Evolutionary conservation across 75 land plant genomes (phyloP), one percentile per base, ranked within the genome.

Genomic region (Picea glauca): DNA sequence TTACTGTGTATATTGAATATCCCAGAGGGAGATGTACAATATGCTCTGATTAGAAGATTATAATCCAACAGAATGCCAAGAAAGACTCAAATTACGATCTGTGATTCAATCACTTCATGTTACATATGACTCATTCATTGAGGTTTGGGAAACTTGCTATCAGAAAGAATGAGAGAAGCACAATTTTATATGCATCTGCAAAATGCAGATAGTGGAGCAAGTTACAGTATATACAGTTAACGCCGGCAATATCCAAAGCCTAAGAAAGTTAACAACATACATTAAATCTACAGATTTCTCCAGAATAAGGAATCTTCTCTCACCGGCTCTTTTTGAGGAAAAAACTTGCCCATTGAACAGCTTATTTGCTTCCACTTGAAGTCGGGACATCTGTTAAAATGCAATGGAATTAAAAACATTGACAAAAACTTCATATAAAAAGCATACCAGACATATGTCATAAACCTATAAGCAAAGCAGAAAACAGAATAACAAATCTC

Each of bases 251-350:
- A 70, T 20, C 74, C 54, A 43, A 70, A n/a, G 74, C 21, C 74
- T 40, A 43, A 32, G 7, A n/a, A 70, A 70, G 74, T 43, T 70
- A n/a, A 70, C 50, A 18, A 70, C 23, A 70, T 66, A 33, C 70
- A 66, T 35, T 7, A 35, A 66, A 66, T 63, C 54, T 70, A 70
- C 56, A 70, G 74, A n/a, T 40, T 20, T 70, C 50, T 70, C 74
- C 74, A 70, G 54, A 70, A 70, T 43, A 70, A 40, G 43, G 74
- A 40, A 70, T 70, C 74, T 70, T 70, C 74, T 70, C 74, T 70
- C 74, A 70, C 74, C 74, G 11, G 74, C n/a, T 70, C 74, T 43
- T 70, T 70, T 70, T 70, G 74, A 70, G 43, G 74, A 70, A 40
- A 15, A 70, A 70, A 13, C 74, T 40, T 70, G 26, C 17, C 56